These are phyloP conservation scores for Solanum virginianum DNA, from an alignment of 257 asterid species.

Conservation along the genomic window DNA sequence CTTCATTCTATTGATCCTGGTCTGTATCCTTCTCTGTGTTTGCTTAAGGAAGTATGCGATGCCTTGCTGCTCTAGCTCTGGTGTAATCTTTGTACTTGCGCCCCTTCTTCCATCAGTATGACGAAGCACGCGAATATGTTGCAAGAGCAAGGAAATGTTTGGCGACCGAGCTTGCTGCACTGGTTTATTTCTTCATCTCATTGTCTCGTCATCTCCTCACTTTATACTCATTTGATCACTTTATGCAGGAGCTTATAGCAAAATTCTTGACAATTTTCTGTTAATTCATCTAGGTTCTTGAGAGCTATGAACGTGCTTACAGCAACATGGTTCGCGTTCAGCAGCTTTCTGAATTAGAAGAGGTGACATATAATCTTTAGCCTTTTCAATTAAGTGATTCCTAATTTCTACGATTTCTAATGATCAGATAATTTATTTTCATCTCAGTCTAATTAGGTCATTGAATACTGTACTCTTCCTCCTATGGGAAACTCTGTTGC, in stretches of 20 bases:
- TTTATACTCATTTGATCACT: neutral
- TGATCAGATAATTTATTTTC: neutral
- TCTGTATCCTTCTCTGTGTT: neutral
- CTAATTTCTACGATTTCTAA: neutral
- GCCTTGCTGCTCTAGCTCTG: slow-evolving; percentile 91
- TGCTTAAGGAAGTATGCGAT: slow-evolving; percentile 81
- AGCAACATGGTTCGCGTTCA: slow-evolving; percentile 98
- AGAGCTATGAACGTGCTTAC: slow-evolving; percentile 98
- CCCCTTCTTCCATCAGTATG: slow-evolving; percentile 42
- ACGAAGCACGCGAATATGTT: slow-evolving; percentile 89
- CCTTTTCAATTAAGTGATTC: neutral
- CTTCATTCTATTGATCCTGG: neutral
- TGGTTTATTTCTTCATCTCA: slow-evolving; percentile 51
- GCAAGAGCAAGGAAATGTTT: slow-evolving; percentile 95
- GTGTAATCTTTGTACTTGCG: neutral
- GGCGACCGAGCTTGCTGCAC: slow-evolving; percentile 97
- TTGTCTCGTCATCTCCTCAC: neutral
- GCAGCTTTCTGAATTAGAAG: slow-evolving; percentile 93
- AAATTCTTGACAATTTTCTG: neutral
- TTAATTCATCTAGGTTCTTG: slow-evolving; percentile 60
- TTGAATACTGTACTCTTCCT: slow-evolving; percentile 93
- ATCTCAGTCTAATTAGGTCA: slow-evolving; percentile 45
- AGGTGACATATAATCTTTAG: slow-evolving; percentile 27
- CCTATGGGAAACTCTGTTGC: slow-evolving; percentile 76
- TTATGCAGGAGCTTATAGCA: neutral